A percentile compares a stretch with the other conserved stretches of the same genome.
Conservation (phyloP, 352 stramenopile genomes). For the Globisporangium parvum region DNA sequence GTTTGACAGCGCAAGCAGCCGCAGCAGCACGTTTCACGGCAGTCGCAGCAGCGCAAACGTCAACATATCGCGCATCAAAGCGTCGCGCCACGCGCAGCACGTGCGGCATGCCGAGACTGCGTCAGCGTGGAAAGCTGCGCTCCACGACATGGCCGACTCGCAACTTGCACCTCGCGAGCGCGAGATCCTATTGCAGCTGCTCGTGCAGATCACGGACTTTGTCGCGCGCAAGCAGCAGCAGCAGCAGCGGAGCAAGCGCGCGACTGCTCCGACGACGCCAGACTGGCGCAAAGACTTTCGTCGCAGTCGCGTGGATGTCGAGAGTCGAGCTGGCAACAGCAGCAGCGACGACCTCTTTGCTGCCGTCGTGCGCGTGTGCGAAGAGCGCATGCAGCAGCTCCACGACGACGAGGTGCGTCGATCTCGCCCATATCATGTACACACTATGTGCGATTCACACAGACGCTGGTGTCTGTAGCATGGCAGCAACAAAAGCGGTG, state of each 20-base stretch:
- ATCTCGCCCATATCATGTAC: too few relatives aligned
- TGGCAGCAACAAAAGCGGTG: neutral
- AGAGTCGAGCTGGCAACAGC: neutral
- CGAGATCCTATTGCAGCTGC: constrained; percentile 34
- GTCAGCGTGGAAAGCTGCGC: neutral
- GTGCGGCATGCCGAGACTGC: constrained; percentile 1
- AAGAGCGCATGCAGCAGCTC: constrained; percentile 40
- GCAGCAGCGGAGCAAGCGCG: constrained; percentile 16
- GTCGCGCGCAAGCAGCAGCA: constrained; percentile 39
- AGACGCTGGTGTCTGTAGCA: neutral
- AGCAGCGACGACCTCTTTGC: constrained; percentile 29
- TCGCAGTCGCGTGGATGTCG: constrained; percentile 2
- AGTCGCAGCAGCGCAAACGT: constrained; percentile 16
- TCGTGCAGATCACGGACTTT: constrained; percentile 50
- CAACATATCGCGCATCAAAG: constrained; percentile 11
- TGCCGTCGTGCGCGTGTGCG: constrained; percentile 45
- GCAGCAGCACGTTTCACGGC: constrained; percentile 6
- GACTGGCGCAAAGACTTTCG: constrained; percentile 17
- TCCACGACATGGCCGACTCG: neutral
- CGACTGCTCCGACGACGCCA: constrained; percentile 4
- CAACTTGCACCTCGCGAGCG: constrained; percentile 16
- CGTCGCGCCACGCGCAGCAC: neutral
- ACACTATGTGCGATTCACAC: too few relatives aligned
- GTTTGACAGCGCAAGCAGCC: neutral
- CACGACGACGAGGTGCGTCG: constrained; percentile 4